phyloP scores from a whole-genome alignment of 371 early-diverging fungal genomes.

The Dichotomocladium elegans region DNA sequence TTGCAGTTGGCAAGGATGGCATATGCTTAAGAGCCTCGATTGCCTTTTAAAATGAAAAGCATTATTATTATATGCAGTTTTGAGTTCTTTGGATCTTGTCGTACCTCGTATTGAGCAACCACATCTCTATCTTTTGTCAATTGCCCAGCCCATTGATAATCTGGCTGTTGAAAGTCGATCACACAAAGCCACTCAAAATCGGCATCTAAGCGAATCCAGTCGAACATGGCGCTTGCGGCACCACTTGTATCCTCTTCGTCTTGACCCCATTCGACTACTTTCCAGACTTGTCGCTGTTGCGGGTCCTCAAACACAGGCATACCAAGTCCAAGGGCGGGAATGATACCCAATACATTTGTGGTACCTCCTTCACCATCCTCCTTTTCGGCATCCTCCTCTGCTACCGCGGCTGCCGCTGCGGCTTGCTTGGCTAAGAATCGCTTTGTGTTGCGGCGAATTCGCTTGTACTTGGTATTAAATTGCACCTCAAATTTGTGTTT shows the following conservation, averaged over 20 bases:
- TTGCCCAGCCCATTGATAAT: slow-evolving; percentile 97
- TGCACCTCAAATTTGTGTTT: slow-evolving; percentile 84
- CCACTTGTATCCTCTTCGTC: slow-evolving; percentile 70
- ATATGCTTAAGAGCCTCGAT: slow-evolving; percentile 61
- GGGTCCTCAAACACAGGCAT: slow-evolving; percentile 75
- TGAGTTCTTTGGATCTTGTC: not conserved
- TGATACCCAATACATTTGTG: slow-evolving; percentile 38
- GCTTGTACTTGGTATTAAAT: slow-evolving; percentile 96
- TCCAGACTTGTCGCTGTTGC: slow-evolving; percentile 68
- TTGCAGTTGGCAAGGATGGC: slow-evolving; percentile 70
- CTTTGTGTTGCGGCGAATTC: slow-evolving; percentile 84
- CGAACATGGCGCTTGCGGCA: slow-evolving; percentile 77
- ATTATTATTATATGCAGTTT: not conserved
- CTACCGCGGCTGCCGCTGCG: slow-evolving; percentile 75
- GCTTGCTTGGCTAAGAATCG: slow-evolving; percentile 77
- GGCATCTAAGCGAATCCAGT: slow-evolving; percentile 97
- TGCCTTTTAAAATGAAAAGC: slow-evolving; percentile 34
- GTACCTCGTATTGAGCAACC: slow-evolving; percentile 88
- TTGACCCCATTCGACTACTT: slow-evolving; percentile 80
- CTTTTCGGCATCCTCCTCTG: slow-evolving; percentile 59
- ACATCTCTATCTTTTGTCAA: slow-evolving; percentile 94
- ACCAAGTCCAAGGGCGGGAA: slow-evolving; percentile 57
- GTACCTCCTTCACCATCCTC: slow-evolving; percentile 47
- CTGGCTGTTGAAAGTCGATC: slow-evolving; percentile 87
- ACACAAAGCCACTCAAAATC: slow-evolving; percentile 93